These are phyloP conservation scores for Parasitella parasitica DNA, from an alignment of 371 early-diverging fungal genomes.

Conservation along the genomic window DNA sequence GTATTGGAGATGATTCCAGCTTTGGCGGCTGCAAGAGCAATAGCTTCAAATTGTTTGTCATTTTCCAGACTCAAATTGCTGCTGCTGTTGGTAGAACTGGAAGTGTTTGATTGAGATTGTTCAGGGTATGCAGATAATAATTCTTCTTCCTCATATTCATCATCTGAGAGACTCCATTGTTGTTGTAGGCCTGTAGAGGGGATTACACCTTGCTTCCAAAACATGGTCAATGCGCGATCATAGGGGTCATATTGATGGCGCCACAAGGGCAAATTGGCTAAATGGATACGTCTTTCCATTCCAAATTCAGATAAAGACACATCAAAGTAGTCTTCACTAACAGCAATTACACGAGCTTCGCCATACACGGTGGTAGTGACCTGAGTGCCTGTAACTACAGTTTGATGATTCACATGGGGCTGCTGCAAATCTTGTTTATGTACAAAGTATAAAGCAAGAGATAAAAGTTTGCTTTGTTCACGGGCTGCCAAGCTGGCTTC, in stretches of 20 bases:
- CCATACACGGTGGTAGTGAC: slow-evolving; percentile 29
- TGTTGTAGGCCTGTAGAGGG: slow-evolving; percentile 40
- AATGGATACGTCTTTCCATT: slow-evolving; percentile 57
- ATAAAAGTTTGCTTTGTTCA: slow-evolving; percentile 68
- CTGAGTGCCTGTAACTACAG: slow-evolving; percentile 8
- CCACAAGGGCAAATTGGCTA: slow-evolving; percentile 44
- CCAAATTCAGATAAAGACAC: slow-evolving; percentile 62
- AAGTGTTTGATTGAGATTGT: slow-evolving; percentile 1
- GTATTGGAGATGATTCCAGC: slow-evolving; percentile 9
- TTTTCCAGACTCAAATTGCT: slow-evolving; percentile 30
- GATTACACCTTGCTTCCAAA: slow-evolving; percentile 53
- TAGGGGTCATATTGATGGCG: slow-evolving; percentile 38
- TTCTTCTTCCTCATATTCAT: slow-evolving; percentile 44
- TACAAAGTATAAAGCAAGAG: slow-evolving; percentile 57
- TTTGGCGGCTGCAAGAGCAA: slow-evolving; percentile 13
- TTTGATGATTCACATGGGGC: slow-evolving; percentile 14
- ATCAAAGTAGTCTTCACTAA: slow-evolving; percentile 53
- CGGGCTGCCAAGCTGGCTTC: slow-evolving; percentile 68
- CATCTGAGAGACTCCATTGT: slow-evolving; percentile 35
- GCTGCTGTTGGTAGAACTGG: slow-evolving; percentile 2
- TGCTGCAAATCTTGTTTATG: slow-evolving; percentile 12
- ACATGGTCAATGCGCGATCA: slow-evolving; percentile 46
- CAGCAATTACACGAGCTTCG: slow-evolving; percentile 47
- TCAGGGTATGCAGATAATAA: slow-evolving; percentile 29
- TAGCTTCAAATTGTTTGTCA: slow-evolving; percentile 15